Conservation (phyloP, 495 filamentous ascomycete species). For the Aspergillus ellipticus region DNA sequence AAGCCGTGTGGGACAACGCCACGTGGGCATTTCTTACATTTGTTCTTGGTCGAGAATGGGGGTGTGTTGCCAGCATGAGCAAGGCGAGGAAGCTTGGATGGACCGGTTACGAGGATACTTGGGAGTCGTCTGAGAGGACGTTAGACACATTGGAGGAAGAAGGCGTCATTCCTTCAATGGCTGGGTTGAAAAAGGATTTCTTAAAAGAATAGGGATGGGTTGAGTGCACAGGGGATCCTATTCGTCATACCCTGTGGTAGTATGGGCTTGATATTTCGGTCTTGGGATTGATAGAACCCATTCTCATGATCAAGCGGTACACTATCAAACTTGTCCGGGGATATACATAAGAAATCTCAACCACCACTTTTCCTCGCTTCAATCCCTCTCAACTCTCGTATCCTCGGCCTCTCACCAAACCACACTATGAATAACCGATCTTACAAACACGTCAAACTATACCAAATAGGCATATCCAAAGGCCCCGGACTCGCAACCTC, state of each 20-base stretch:
- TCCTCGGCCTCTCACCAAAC: too few relatives aligned
- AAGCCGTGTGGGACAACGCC: slow-evolving; percentile 50
- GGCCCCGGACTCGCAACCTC: background rate
- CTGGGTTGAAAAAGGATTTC: slow-evolving; percentile 15
- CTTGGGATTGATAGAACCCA: too few relatives aligned
- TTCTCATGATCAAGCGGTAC: too few relatives aligned
- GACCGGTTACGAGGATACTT: slow-evolving; percentile 44
- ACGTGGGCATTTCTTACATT: slow-evolving; percentile 54
- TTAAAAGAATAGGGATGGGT: too few relatives aligned
- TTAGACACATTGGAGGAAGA: slow-evolving; percentile 45
- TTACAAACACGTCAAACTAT: background rate
- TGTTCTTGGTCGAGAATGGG: slow-evolving; percentile 46
- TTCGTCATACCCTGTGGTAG: too few relatives aligned
- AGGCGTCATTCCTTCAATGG: slow-evolving; percentile 13
- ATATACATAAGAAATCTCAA: too few relatives aligned
- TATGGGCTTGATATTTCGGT: too few relatives aligned
- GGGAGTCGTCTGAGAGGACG: slow-evolving; percentile 45
- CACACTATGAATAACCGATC: too few relatives aligned
- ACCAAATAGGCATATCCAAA: background rate
- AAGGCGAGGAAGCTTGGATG: slow-evolving; percentile 50
- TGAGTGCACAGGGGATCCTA: too few relatives aligned
- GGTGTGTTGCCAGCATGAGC: slow-evolving; percentile 50
- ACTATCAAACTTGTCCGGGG: too few relatives aligned
- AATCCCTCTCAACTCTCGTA: too few relatives aligned
- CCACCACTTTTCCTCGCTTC: too few relatives aligned